A percentile compares a stretch with the other conserved stretches of the same genome.
Evolutionary conservation across 164 flowering plant species (phyloP).

Genomic region (Echeveria elegans): DNA sequence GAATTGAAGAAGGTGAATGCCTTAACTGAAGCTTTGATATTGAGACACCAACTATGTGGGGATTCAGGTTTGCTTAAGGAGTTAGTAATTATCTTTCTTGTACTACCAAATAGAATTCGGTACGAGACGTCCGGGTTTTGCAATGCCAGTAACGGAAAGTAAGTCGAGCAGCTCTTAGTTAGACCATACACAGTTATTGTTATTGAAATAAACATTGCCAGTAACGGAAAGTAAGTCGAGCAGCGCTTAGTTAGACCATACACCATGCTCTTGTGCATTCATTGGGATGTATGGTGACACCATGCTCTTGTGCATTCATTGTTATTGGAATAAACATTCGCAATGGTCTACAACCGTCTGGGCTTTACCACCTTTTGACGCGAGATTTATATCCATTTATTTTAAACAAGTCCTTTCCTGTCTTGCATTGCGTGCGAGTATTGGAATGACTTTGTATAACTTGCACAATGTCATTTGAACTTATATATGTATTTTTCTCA

Average conservation of each 20-base stretch:
- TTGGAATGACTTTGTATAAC: too few relatives aligned
- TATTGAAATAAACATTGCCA: neutral
- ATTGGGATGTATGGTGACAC: neutral
- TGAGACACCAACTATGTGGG: neutral
- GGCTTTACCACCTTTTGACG: too few relatives aligned
- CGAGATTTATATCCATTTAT: too few relatives aligned
- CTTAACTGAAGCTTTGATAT: neutral
- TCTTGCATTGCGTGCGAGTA: too few relatives aligned
- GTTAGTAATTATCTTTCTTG: neutral
- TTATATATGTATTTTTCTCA: too few relatives aligned
- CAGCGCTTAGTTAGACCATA: neutral
- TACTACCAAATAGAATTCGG: neutral
- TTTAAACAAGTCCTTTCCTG: too few relatives aligned
- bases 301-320: neutral
- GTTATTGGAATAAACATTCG: neutral
- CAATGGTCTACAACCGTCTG: neutral
- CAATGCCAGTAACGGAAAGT: neutral
- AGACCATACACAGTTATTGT: neutral
- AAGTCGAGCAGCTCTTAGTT: neutral
- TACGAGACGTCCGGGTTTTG: neutral
- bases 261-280: neutral
- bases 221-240: neutral
- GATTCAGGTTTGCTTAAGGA: neutral
- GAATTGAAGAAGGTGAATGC: conserved; percentile 4
- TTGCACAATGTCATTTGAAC: too few relatives aligned